Conservation (phyloP, 306 rosid genomes). For the Acacia acuminata region DNA sequence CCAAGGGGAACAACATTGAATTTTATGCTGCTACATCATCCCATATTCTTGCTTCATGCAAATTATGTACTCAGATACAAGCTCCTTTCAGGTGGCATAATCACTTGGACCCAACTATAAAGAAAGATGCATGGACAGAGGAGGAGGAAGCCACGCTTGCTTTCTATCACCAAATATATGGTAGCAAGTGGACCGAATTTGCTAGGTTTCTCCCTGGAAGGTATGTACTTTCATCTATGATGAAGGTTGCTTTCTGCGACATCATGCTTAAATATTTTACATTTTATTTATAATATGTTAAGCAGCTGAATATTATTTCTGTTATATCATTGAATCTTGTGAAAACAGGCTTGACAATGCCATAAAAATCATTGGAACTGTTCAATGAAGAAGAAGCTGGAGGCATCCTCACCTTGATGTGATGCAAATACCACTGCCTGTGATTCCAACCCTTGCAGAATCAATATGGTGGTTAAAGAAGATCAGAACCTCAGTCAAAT, state of each 20-base stretch:
- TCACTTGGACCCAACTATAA: constrained; percentile 59
- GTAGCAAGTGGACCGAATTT: constrained; percentile 74
- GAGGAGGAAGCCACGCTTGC: constrained; percentile 51
- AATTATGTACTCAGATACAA: neutral
- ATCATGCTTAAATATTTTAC: neutral
- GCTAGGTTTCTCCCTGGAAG: constrained; percentile 74
- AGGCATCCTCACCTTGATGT: constrained; percentile 36
- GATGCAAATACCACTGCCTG: constrained; percentile 13
- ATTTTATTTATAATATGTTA: neutral
- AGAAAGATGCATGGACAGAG: constrained; percentile 58
- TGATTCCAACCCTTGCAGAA: constrained; percentile 12
- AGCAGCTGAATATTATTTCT: neutral
- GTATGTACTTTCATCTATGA: constrained; percentile 33
- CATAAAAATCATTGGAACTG: constrained; percentile 71
- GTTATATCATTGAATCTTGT: constrained; percentile 14
- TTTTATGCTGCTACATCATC: neutral
- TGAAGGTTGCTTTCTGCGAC: neutral
- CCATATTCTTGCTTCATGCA: neutral
- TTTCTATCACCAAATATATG: constrained; percentile 47
- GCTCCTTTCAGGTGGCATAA: constrained; percentile 65
- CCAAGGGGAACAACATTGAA: neutral
- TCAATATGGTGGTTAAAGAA: constrained; percentile 19
- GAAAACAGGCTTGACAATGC: constrained; percentile 63
- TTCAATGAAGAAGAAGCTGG: constrained; percentile 54
- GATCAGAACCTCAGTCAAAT: constrained; percentile 25